Evolutionary conservation across 768 basidiomycete genomes (phyloP).

Genomic region (Auriscalpium orientale): DNA sequence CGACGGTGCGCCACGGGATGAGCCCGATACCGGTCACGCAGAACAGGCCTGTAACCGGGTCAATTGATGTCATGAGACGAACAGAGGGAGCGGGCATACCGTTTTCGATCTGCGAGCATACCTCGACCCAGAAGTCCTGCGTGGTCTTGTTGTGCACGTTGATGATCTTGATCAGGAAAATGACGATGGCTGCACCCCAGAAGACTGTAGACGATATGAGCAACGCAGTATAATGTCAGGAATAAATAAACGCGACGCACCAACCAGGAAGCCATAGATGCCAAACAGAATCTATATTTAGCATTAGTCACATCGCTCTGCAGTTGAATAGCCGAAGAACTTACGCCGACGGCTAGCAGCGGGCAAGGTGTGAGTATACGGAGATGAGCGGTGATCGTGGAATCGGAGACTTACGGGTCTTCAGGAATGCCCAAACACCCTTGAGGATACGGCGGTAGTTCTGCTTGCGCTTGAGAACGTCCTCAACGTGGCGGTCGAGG

Average conservation of each 20-base stretch:
- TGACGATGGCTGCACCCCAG: slow-evolving; percentile 80
- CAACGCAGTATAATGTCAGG: not conserved
- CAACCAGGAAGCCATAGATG: slow-evolving; percentile 72
- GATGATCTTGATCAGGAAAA: slow-evolving; percentile 63
- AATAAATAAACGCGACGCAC: slow-evolving; percentile 26
- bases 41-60: slow-evolving; percentile 48
- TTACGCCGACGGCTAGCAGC: slow-evolving; percentile 55
- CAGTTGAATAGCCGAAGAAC: slow-evolving; percentile 17
- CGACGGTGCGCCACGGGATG: slow-evolving; percentile 69
- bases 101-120: slow-evolving; percentile 69
- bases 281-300: slow-evolving; percentile 45
- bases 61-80: not conserved
- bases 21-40: slow-evolving; percentile 76
- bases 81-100: slow-evolving; percentile 30
- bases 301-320: not conserved
- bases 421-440: slow-evolving; percentile 78
- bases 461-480: slow-evolving; percentile 57
- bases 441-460: slow-evolving; percentile 49
- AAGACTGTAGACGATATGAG: slow-evolving; percentile 43
- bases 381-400: not conserved
- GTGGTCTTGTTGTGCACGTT: slow-evolving; percentile 59
- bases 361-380: not conserved
- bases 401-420: slow-evolving; percentile 55
- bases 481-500: slow-evolving; percentile 73
- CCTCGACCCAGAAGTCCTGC: slow-evolving; percentile 79